These are phyloP conservation scores for Suillus alpinus DNA, from an alignment of 768 basidiomycete species.

Conservation along the genomic window DNA sequence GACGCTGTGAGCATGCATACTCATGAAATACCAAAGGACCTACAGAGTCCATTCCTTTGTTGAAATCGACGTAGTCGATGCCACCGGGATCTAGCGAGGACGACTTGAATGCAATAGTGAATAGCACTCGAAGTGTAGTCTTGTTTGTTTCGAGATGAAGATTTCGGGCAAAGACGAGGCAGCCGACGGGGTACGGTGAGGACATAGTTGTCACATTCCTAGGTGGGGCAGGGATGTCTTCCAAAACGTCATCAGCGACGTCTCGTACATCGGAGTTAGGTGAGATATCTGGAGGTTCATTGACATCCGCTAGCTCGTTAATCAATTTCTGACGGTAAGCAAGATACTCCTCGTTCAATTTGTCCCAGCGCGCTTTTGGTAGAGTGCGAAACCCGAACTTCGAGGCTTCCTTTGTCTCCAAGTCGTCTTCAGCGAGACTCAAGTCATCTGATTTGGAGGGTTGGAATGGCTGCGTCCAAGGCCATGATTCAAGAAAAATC, in stretches of 20 bases:
- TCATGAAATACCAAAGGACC: constrained; percentile 15
- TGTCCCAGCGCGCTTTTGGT: constrained; percentile 59
- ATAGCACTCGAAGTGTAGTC: constrained; percentile 66
- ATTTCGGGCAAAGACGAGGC: constrained; percentile 69
- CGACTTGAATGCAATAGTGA: constrained; percentile 40
- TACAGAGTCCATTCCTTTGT: constrained; percentile 73
- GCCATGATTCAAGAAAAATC: constrained; percentile 51
- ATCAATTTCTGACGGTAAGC: constrained; percentile 55
- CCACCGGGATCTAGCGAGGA: constrained; percentile 24
- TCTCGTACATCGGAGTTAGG: not conserved
- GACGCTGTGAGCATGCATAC: not conserved
- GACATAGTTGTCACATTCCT: constrained; percentile 9
- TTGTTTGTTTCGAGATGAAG: constrained; percentile 78
- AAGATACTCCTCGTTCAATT: constrained; percentile 68
- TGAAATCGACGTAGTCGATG: constrained; percentile 79
- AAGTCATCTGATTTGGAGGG: not conserved
- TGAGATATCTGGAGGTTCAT: not conserved
- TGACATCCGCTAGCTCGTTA: constrained; percentile 36
- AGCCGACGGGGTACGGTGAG: constrained; percentile 57
- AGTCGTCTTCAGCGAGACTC: not conserved
- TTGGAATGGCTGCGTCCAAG: constrained; percentile 45
- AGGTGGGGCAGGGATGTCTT: not conserved
- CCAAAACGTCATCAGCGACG: not conserved
- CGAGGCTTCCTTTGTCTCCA: constrained; percentile 39
- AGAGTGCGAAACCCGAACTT: constrained; percentile 61